Evolutionary conservation across 768 basidiomycete species (phyloP).

Genomic region (Boletus barrowsii): DNA sequence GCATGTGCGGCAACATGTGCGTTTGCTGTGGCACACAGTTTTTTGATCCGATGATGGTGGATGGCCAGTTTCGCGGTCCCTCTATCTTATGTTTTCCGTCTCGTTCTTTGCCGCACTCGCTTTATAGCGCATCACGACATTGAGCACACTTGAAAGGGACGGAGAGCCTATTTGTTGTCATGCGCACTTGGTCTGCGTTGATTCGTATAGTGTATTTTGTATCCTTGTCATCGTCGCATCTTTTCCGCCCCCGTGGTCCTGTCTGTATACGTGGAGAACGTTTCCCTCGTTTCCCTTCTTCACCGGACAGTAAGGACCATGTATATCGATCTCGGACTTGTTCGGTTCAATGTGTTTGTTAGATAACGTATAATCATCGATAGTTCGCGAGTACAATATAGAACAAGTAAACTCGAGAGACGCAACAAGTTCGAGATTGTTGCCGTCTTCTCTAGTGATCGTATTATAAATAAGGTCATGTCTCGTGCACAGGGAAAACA

Average conservation of each 20-base stretch:
- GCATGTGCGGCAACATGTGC: constrained; percentile 60
- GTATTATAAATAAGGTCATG: too few species aligned
- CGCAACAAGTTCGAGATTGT: too few species aligned
- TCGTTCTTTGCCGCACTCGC: neutral
- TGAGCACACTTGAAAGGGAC: neutral
- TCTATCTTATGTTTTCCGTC: neutral
- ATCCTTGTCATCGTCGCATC: neutral
- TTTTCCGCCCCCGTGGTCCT: neutral
- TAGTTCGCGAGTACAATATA: neutral
- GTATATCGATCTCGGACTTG: neutral
- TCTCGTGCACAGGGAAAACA: too few species aligned
- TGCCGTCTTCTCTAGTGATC: too few species aligned
- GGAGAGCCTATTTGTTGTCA: neutral
- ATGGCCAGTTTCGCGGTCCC: neutral
- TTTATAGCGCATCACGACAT: neutral
- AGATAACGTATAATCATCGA: neutral
- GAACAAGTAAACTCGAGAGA: too few species aligned
- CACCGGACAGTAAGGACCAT: neutral
- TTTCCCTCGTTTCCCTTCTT: neutral
- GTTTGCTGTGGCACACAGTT: constrained; percentile 65
- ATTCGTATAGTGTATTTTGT: neutral
- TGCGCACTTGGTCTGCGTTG: neutral
- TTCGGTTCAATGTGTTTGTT: neutral
- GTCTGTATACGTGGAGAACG: neutral
- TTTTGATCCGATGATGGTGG: constrained; percentile 70